phyloP scores from a whole-genome alignment of 768 basidiomycete species.

The Pisolithus marmoratus region DNA sequence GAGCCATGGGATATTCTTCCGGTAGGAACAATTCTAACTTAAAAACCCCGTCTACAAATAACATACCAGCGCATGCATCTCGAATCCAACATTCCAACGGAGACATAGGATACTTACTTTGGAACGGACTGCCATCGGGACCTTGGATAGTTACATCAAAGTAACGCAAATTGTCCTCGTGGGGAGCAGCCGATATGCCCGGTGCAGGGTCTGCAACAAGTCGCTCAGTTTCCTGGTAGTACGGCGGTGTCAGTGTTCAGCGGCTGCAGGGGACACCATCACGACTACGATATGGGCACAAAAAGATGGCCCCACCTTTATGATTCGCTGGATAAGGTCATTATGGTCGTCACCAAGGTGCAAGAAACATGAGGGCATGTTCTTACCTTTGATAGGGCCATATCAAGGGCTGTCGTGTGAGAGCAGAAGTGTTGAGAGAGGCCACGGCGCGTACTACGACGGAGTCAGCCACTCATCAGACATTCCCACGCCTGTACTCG shows the following conservation, averaged over 20 bases:
- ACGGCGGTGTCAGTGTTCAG: neutral
- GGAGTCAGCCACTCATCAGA: neutral
- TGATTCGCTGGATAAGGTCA: slow-evolving; percentile 38
- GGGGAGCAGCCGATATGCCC: slow-evolving; percentile 91
- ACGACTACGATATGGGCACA: slow-evolving; percentile 4
- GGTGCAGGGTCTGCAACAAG: slow-evolving; percentile 95
- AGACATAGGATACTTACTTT: slow-evolving; percentile 44
- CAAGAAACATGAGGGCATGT: neutral
- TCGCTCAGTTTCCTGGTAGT: slow-evolving; percentile 86
- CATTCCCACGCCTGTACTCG: neutral
- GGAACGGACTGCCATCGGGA: slow-evolving; percentile 90
- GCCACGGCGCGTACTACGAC: neutral
- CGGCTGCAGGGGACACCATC: slow-evolving; percentile 12
- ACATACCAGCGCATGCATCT: neutral
- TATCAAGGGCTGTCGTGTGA: slow-evolving; percentile 16
- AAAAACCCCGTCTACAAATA: slow-evolving; percentile 73
- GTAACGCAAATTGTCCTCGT: slow-evolving; percentile 96
- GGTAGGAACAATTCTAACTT: slow-evolving; percentile 96
- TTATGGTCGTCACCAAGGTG: slow-evolving; percentile 1
- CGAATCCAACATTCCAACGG: slow-evolving; percentile 1
- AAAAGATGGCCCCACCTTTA: slow-evolving; percentile 36
- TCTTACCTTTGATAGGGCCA: slow-evolving; percentile 34
- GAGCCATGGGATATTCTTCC: slow-evolving; percentile 99
- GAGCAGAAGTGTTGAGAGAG: neutral
- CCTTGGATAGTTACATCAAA: slow-evolving; percentile 98